Conservation (phyloP, 176 grass and related monocot species). For the Carex parvula region DNA sequence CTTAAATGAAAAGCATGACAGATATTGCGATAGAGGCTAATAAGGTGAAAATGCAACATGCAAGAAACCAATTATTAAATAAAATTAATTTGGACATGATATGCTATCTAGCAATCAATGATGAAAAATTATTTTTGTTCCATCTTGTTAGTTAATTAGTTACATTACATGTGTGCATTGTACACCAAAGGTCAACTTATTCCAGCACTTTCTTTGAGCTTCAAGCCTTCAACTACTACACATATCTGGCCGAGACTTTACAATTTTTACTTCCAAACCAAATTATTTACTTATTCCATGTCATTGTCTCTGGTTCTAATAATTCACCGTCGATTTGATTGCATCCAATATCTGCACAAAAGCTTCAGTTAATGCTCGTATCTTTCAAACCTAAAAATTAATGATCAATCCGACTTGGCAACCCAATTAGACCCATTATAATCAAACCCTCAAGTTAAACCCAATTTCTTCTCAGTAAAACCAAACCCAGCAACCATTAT, state of each 20-base stretch:
- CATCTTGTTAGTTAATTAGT: background rate
- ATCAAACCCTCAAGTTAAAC: background rate
- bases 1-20: too few species aligned
- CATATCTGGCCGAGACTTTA: background rate
- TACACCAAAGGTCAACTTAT: background rate
- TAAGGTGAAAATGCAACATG: too few species aligned
- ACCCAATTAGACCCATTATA: background rate
- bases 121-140: background rate
- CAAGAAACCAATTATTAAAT: background rate
- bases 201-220: background rate
- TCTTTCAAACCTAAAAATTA: background rate
- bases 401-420: background rate
- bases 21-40: too few species aligned
- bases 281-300: background rate
- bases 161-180: background rate
- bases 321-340: constrained; percentile 83
- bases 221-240: background rate
- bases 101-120: background rate
- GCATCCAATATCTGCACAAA: constrained; percentile 59
- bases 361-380: background rate
- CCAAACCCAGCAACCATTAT: too few species aligned
- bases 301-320: constrained; percentile 17
- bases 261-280: background rate
- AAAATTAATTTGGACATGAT: background rate
- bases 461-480: background rate